Evolutionary conservation across 192 early-diverging fungal genomes (phyloP).

Genomic region (Backusella luteola): DNA sequence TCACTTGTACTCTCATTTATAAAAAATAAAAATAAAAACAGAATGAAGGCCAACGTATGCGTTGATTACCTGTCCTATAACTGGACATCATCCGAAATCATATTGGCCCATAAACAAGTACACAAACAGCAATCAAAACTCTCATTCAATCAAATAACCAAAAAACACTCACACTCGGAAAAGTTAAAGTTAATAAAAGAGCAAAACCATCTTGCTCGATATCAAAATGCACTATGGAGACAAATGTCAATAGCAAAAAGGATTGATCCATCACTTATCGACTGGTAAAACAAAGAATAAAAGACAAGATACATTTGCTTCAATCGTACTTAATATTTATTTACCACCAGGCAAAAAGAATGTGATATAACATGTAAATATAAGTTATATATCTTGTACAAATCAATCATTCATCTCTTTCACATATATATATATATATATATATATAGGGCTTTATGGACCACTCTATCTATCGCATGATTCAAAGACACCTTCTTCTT

Average conservation of each 20-base stretch:
- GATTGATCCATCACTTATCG: constrained; percentile 27
- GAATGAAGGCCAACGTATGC: constrained; percentile 16
- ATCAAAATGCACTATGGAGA: constrained; percentile 39
- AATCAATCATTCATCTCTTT: not conserved
- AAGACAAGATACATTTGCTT: not conserved
- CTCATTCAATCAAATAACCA: not conserved
- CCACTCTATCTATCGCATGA: constrained; percentile 14
- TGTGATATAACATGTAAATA: constrained; percentile 36
- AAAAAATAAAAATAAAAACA: not conserved
- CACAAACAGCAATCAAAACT: constrained; percentile 7
- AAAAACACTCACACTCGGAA: not conserved
- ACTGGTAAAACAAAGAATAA: constrained; percentile 27
- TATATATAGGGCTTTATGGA: constrained; percentile 17
- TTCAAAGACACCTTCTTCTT: not conserved
- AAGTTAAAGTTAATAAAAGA: constrained; percentile 13
- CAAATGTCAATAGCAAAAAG: constrained; percentile 26
- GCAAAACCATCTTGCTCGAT: constrained; percentile 17
- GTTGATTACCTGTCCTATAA: constrained; percentile 31
- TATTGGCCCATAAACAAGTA: constrained; percentile 9
- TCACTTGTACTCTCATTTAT: not conserved
- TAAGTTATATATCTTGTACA: not conserved
- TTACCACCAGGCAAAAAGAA: constrained; percentile 34
- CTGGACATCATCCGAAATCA: constrained; percentile 17
- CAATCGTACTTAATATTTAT: too few species aligned
- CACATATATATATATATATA: too few species aligned